These are phyloP conservation scores for Ensete ventricosum DNA, from an alignment of 176 grass and related monocot genomes.

Conservation along the genomic window DNA sequence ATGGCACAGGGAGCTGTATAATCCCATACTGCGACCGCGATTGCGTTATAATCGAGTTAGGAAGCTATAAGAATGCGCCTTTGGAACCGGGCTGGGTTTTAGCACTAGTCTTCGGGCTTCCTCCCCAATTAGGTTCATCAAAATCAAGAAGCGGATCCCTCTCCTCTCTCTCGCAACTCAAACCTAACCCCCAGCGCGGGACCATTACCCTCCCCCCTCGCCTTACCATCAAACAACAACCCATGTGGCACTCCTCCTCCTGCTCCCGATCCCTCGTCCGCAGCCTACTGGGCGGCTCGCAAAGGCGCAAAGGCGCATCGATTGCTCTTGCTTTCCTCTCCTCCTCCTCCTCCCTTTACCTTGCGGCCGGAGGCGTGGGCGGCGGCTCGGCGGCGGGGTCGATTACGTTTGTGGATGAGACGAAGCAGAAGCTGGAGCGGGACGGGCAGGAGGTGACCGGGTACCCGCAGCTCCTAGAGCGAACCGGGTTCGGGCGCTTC, in stretches of 20 bases:
- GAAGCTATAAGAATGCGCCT: no score
- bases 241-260: slow-evolving; percentile 7
- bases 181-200: no score
- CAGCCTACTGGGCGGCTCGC: slow-evolving; percentile 28
- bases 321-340: slow-evolving; percentile 9
- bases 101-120: no score
- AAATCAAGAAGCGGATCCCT: no score
- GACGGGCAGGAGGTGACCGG: slow-evolving; percentile 59
- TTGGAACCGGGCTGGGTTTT: no score
- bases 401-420: slow-evolving; percentile 56
- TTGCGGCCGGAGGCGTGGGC: slow-evolving; percentile 1
- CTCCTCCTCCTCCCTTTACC: slow-evolving; percentile 9
- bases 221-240: background rate
- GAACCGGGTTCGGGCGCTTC: slow-evolving; percentile 47
- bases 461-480: slow-evolving; percentile 64
- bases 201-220: background rate
- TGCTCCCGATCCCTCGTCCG: background rate
- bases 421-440: slow-evolving; percentile 57
- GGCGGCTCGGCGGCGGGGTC: slow-evolving; percentile 24
- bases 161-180: no score
- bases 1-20: no score
- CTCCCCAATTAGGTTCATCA: no score
- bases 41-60: no score
- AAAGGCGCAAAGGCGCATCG: slow-evolving; percentile 19
- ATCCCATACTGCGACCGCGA: no score